A percentile compares a stretch with the other conserved stretches of the same genome.
Conservation (phyloP, 345 rosid genomes). For the Heritiera fomes region DNA sequence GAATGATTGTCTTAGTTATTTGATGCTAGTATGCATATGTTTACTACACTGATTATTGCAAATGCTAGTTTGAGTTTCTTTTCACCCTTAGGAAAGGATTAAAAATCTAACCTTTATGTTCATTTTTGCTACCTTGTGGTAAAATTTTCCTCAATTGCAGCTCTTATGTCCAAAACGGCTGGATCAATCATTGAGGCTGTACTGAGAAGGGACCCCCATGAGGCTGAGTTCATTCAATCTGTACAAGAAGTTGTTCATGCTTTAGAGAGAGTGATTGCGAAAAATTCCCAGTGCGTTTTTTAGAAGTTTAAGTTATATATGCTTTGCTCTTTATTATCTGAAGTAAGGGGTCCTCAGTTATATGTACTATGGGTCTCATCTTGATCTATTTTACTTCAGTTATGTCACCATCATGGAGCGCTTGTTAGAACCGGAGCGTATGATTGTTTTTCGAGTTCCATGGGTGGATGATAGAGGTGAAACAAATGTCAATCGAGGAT, state of each 20-base stretch:
- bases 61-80: constrained; percentile 9
- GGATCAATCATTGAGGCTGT: constrained; percentile 94
- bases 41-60: constrained; percentile 15
- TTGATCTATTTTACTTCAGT: constrained; percentile 49
- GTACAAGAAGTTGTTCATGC: constrained; percentile 97
- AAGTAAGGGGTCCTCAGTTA: constrained; percentile 22
- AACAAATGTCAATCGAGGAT: constrained; percentile 94
- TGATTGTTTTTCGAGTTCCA: constrained; percentile 92
- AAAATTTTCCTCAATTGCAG: constrained; percentile 54
- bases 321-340: constrained; percentile 26
- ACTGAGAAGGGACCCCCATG: constrained; percentile 92
- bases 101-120: constrained; percentile 19
- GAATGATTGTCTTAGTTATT: not conserved
- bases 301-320: constrained; percentile 23
- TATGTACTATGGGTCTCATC: constrained; percentile 22
- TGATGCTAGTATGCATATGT: not conserved
- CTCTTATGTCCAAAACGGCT: constrained; percentile 99
- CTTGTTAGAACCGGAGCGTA: constrained; percentile 90
- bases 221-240: constrained; percentile 87
- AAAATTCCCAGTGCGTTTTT: constrained; percentile 87
- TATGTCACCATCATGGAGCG: constrained; percentile 97
- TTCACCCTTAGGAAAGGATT: not conserved
- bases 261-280: constrained; percentile 96
- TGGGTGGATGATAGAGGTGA: constrained; percentile 99
- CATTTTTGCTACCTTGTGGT: constrained; percentile 20